A percentile compares a stretch with the other conserved stretches of the same genome.
These are phyloP conservation scores for Colletotrichum destructivum DNA, from an alignment of 2,329 filamentous ascomycete genomes.

Conservation along the genomic window DNA sequence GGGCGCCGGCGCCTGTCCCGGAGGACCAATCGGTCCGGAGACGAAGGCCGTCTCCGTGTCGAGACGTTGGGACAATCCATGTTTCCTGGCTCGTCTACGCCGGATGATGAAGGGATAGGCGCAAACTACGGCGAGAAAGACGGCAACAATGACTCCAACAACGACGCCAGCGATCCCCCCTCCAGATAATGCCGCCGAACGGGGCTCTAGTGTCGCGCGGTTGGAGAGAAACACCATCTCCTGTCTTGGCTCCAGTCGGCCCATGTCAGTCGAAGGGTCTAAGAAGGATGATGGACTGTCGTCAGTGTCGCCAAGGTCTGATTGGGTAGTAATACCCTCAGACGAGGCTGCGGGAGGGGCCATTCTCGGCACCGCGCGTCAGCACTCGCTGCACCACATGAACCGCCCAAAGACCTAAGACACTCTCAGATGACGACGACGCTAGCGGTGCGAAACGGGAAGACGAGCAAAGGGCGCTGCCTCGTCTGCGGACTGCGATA, in stretches of 20 bases:
- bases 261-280: slow-evolving; percentile 24
- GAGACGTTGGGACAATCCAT: slow-evolving; percentile 42
- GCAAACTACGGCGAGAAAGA: slow-evolving; percentile 54
- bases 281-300: slow-evolving; percentile 32
- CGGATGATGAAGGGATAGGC: slow-evolving; percentile 58
- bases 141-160: slow-evolving; percentile 50
- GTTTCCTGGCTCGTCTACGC: slow-evolving; percentile 48
- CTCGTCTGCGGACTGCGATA: background rate
- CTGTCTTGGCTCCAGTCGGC: slow-evolving; percentile 12
- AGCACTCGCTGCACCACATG: slow-evolving; percentile 42
- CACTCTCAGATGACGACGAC: slow-evolving; percentile 35
- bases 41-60: slow-evolving; percentile 52
- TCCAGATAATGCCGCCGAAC: slow-evolving; percentile 46
- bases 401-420: slow-evolving; percentile 35
- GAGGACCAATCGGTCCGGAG: slow-evolving; percentile 46
- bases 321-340: slow-evolving; percentile 43
- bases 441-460: slow-evolving; percentile 15
- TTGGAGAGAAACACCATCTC: slow-evolving; percentile 20
- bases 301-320: slow-evolving; percentile 42
- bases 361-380: slow-evolving; percentile 43
- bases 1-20: slow-evolving; percentile 47
- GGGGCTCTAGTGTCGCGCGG: slow-evolving; percentile 50
- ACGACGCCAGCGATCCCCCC: slow-evolving; percentile 57
- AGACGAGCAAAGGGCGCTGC: slow-evolving; percentile 18
- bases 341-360: slow-evolving; percentile 43